These are phyloP conservation scores for Pichia cephalocereana DNA, from an alignment of 805 yeast genomes.

Conservation along the genomic window DNA sequence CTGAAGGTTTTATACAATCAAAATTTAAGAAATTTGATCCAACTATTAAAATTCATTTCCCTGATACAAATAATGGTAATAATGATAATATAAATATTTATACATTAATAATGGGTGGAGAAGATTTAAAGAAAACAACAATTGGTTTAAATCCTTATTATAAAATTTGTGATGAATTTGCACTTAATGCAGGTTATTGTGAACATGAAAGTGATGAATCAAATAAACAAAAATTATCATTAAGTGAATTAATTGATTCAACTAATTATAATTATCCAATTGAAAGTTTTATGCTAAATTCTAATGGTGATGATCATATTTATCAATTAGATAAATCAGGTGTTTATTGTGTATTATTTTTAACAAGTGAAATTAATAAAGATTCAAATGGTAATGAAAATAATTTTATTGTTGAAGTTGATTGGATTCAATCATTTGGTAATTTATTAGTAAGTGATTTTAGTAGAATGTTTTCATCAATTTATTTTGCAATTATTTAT, in stretches of 20 bases:
- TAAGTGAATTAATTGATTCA: constrained; percentile 15
- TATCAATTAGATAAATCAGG: constrained; percentile 16
- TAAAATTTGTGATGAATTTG: constrained; percentile 26
- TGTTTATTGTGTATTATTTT: constrained; percentile 22
- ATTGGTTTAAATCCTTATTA: constrained; percentile 17
- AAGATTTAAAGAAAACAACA: constrained; percentile 17
- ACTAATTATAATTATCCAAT: constrained; percentile 11
- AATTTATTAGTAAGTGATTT: constrained; percentile 22
- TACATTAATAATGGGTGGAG: constrained; percentile 17
- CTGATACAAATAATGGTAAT: neutral
- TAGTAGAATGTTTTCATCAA: constrained; percentile 16
- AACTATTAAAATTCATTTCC: constrained; percentile 14
- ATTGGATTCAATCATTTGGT: constrained; percentile 28
- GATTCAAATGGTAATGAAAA: neutral
- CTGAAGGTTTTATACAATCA: constrained; percentile 8
- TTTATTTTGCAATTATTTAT: constrained; percentile 17
- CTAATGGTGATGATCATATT: constrained; percentile 3
- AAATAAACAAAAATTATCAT: constrained; percentile 5
- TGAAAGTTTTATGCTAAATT: constrained; percentile 10
- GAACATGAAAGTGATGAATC: constrained; percentile 13
- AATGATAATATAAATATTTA: constrained; percentile 11
- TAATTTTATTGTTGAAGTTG: constrained; percentile 13
- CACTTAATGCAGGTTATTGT: constrained; percentile 17
- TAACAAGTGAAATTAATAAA: constrained; percentile 10
- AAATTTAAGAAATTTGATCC: constrained; percentile 1